phyloP scores from a whole-genome alignment of 2,329 filamentous ascomycete species.

The Penicillium sumatraense region DNA sequence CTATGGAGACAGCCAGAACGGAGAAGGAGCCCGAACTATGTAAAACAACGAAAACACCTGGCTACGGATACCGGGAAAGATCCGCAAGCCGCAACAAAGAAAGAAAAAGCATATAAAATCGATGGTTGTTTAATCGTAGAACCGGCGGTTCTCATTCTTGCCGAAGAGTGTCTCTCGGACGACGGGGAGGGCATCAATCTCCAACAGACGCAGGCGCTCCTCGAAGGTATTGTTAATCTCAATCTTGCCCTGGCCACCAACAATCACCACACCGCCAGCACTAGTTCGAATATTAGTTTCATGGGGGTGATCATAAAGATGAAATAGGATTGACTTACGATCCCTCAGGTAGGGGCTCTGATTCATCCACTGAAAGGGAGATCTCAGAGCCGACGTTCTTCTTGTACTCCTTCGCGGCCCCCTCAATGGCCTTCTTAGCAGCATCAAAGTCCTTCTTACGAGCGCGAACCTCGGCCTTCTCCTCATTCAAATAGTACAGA shows the following conservation, averaged over 20 bases:
- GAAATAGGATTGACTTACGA: constrained; percentile 64
- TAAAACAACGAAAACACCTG: constrained; percentile 24
- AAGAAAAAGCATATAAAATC: constrained; percentile 4
- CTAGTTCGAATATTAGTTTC: constrained; percentile 53
- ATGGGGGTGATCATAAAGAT: background rate
- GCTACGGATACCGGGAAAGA: constrained; percentile 7
- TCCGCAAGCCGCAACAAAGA: background rate
- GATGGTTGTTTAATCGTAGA: constrained; percentile 71
- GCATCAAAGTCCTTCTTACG: constrained; percentile 78
- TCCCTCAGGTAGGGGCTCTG: constrained; percentile 76
- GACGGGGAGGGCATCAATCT: constrained; percentile 81
- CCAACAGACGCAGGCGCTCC: constrained; percentile 81
- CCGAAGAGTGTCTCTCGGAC: constrained; percentile 89
- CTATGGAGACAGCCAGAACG: constrained; percentile 23
- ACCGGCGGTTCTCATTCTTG: constrained; percentile 92
- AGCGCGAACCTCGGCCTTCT: constrained; percentile 73
- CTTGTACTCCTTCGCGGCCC: constrained; percentile 83
- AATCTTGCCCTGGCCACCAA: constrained; percentile 88
- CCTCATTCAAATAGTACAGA: constrained; percentile 84
- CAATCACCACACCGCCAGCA: constrained; percentile 78
- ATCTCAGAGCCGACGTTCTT: constrained; percentile 72
- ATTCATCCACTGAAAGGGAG: constrained; percentile 74
- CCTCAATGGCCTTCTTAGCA: constrained; percentile 77
- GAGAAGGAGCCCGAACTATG: constrained; percentile 25
- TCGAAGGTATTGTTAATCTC: constrained; percentile 99